Base-by-base conservation (phyloP, 2,329 filamentous ascomycete genomes). In the Fusarium ramigenum region DNA sequence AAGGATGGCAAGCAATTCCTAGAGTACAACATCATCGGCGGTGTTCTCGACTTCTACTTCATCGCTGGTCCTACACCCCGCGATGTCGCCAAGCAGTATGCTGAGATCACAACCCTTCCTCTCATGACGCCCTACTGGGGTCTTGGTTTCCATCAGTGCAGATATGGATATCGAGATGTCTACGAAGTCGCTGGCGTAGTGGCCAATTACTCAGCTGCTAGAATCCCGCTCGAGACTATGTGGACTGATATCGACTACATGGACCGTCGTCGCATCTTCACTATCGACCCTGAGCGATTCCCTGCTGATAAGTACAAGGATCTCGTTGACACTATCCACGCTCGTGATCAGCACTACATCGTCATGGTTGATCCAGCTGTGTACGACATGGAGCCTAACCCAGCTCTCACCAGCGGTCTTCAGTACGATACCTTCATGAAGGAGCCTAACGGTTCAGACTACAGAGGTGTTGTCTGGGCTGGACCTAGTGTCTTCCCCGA, bases 351-450 rank as follows among this genome's bases (percentile, higher is more conserved):
- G 79, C 87, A 92, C 52, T 93, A 93, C 72, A 87, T 94, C 36
- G 83, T 95, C 52, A 96, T 96, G 90, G 92, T 96, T 2, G 93
- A 96, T 74, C 92, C 92, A 23, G 91, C 92, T 5, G 89, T 90
- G 3, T 85, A 87, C 40, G 85, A 87, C 40, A 87, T 87, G 67
- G 82, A 82, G 30, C 76, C 84, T 2, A 82, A 85, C 18, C 62
- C 60, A 2, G 75, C 75, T 2, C 72, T 75, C 46, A 77, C 83
- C 16, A 80, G 80, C 7, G 86, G 86, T 10, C 78, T 84, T 7
- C 77, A 75, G 75, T 77, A 82, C 34, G 79, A 89, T 82, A 75
- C 85, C 44, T 89, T 87, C 74, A 77, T 89, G 14, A 81, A 84
- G 58, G 80, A 84, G 18, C 75, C 79, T 21, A 90, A 93, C 66